Conservation (phyloP, 129 eudicot species). For the Escallonia rubra region DNA sequence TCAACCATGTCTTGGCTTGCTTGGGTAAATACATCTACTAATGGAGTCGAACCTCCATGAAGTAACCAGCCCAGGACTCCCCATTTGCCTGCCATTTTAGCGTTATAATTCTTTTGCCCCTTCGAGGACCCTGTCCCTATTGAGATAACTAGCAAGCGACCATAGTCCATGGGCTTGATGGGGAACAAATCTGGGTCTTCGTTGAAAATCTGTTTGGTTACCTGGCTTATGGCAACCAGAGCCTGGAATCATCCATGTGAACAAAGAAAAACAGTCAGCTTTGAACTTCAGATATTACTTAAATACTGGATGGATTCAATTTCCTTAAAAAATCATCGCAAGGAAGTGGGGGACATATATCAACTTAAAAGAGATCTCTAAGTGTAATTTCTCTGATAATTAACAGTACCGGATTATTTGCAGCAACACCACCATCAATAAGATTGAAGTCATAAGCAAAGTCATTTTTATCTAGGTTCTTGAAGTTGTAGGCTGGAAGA, state of each 20-base stretch:
- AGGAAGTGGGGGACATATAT: too few species aligned
- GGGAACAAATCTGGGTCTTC: conserved; percentile 12
- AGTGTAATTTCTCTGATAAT: too few species aligned
- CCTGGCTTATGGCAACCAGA: conserved; percentile 19
- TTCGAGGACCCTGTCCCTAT: conserved; percentile 17
- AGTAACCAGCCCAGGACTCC: conserved; percentile 15
- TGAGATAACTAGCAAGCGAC: conserved; percentile 30
- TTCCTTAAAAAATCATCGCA: too few species aligned
- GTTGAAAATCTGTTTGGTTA: conserved; percentile 8
- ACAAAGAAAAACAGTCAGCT: too few species aligned
- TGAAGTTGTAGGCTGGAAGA: too few species aligned
- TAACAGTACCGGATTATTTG: too few species aligned
- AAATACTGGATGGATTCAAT: too few species aligned
- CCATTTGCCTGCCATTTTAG: conserved; percentile 19
- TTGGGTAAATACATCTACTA: conserved; percentile 13
- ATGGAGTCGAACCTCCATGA: conserved; percentile 12
- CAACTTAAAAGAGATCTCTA: too few species aligned
- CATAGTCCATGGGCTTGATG: conserved; percentile 26
- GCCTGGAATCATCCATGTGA: conserved; percentile 4
- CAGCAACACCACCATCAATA: too few species aligned
- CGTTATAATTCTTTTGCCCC: conserved; percentile 9
- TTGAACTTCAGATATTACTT: too few species aligned
- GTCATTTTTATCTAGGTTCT: too few species aligned
- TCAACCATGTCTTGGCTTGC: conserved; percentile 23
- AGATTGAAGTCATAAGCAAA: too few species aligned